Evolutionary conservation across 345 rosid species (phyloP).

Genomic region (Lepidium sativum): DNA sequence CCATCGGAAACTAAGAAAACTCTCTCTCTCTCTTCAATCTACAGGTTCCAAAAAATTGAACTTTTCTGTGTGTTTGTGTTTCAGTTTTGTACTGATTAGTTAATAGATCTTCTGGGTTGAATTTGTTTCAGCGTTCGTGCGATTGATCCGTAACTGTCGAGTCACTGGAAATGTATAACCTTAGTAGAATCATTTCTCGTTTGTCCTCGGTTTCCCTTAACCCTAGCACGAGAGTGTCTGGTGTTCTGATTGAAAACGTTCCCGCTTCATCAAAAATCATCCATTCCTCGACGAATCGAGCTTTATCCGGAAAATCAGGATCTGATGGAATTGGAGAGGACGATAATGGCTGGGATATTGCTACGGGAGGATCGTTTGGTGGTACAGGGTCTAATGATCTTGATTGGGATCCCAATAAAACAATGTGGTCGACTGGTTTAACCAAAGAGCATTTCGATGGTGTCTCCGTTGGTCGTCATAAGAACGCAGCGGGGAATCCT

Average conservation of each 20-base stretch:
- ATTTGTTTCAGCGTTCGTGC: constrained; percentile 13
- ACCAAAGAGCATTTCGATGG: constrained; percentile 94
- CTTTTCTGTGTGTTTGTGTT: not conserved
- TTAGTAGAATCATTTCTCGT: constrained; percentile 36
- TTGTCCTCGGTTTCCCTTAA: constrained; percentile 32
- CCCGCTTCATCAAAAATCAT: constrained; percentile 15
- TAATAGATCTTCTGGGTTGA: not conserved
- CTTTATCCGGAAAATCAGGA: constrained; percentile 37
- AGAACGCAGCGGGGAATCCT: constrained; percentile 16
- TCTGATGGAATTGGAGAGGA: constrained; percentile 32
- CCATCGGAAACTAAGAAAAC: not conserved
- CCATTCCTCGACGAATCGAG: constrained; percentile 11
- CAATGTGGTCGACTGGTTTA: constrained; percentile 87
- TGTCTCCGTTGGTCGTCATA: constrained; percentile 33
- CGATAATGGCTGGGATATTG: constrained; percentile 32
- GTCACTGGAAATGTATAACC: constrained; percentile 41
- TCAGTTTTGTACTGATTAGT: not conserved
- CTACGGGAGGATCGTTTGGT: constrained; percentile 33
- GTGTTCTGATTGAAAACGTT: constrained; percentile 20
- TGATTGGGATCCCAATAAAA: constrained; percentile 56
- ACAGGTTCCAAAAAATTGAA: not conserved
- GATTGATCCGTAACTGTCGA: too few species aligned
- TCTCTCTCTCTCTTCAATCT: too few species aligned
- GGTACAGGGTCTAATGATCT: constrained; percentile 34
- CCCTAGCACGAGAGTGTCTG: constrained; percentile 18